phyloP scores from a whole-genome alignment of 1,284 basidiomycete species.

The Pseudozyma sp. region DNA sequence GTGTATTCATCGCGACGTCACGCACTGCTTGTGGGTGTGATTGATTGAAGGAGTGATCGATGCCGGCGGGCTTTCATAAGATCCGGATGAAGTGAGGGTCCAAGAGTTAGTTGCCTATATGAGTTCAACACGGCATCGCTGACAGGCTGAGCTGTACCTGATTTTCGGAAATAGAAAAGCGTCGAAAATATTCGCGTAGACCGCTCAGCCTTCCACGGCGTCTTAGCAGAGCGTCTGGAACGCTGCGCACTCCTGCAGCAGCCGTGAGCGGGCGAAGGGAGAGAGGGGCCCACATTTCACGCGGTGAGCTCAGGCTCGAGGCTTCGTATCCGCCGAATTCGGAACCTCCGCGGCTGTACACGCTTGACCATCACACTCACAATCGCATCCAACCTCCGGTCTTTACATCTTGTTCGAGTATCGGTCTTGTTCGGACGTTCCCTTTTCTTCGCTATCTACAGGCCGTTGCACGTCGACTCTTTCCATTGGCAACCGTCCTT shows the following conservation, averaged over 20 bases:
- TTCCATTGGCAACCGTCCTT: neutral
- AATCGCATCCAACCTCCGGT: constrained; percentile 1
- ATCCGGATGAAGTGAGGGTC: neutral
- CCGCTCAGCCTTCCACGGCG: neutral
- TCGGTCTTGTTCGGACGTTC: constrained; percentile 5
- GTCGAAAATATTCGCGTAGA: neutral
- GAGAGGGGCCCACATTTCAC: too few relatives aligned
- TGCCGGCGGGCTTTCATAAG: too few relatives aligned
- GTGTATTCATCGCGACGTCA: too few relatives aligned
- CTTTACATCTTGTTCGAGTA: neutral
- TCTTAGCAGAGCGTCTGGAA: constrained; percentile 1
- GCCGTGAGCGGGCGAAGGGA: too few relatives aligned
- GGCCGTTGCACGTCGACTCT: neutral
- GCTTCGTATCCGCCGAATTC: constrained; percentile 1
- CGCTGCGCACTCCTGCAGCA: too few relatives aligned
- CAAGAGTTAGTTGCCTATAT: neutral
- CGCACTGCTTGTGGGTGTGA: too few relatives aligned
- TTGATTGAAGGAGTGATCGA: too few relatives aligned
- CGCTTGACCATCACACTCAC: constrained; percentile 15
- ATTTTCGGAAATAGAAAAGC: constrained; percentile 5
- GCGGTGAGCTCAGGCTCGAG: too few relatives aligned
- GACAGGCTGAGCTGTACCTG: constrained; percentile 1
- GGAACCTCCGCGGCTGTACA: constrained; percentile 19
- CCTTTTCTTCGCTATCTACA: neutral
- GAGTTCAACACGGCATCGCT: neutral